Base-by-base conservation (phyloP, 257 asterid species). In the Haberlea rhodopensis region DNA sequence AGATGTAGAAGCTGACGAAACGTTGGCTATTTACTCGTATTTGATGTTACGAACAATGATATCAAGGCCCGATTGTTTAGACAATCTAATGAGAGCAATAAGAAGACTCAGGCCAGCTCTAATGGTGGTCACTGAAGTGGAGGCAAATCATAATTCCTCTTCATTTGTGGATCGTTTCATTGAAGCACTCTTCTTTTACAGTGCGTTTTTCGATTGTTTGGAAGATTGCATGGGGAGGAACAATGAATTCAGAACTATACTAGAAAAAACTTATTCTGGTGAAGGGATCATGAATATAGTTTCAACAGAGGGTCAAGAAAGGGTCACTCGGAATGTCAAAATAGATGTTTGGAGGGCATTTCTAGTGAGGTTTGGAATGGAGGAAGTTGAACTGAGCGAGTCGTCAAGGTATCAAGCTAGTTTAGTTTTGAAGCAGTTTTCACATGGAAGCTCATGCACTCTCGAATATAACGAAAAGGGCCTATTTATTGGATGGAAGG, bases 331-430 rank as follows among this genome's bases (percentile, higher is more conserved):
- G 62, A 85, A 72, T 53, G 91, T 82, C 57, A 87, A 68, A 57
- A 19, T 79, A n/a, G 71, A 80, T n/a, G 95, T 87, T 0, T 87
- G 95, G 95, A 82, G 91, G 72, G 83, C 79, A 60, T 87, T 65
- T 51, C 73, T 87, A 0, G 48, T 32, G 54, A 57, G 87, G 67
- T 79, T 81, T 57, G 84, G 90, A 18, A 77, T 84, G 79, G 60
- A 24, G 57, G 87, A 79, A 28, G 62, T 70, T 18, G 86, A 80
- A 32, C 75, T 82, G 10, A 78, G 91, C 59, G 79, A 75, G 62
- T 78, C 82, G 2, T 68, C 86, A 0, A 62, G 66, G 74, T 78
- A 76, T 68, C 88, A 85, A 53, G 86, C 87, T 18, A 67, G 76
- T 26, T 57, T 84, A 60, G 66, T 79, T 23, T 45, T 81, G 65